Conservation (phyloP, 179 eudicot genomes). For the Nepenthes alata region DNA sequence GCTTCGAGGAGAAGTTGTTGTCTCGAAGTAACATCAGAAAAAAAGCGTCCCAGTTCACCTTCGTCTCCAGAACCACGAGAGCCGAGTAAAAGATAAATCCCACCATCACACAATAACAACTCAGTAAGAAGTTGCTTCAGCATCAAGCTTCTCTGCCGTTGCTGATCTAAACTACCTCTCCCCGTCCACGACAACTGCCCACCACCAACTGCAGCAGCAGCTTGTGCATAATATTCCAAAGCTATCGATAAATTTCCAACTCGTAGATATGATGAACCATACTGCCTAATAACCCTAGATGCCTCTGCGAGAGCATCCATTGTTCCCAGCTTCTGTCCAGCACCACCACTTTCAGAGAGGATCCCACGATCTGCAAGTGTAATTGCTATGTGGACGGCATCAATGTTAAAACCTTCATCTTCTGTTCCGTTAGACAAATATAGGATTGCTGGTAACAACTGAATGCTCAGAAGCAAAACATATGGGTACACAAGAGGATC, state of each 20-base stretch:
- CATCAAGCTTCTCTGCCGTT: constrained; percentile 82
- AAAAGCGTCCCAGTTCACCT: constrained; percentile 77
- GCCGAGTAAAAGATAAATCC: constrained; percentile 69
- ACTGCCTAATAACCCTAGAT: constrained; percentile 78
- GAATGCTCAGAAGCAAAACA: constrained; percentile 81
- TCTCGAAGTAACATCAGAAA: constrained; percentile 44
- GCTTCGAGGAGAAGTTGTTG: constrained; percentile 87
- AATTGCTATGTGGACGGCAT: constrained; percentile 74
- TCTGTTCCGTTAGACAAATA: constrained; percentile 77
- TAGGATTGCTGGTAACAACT: constrained; percentile 69
- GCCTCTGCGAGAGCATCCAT: constrained; percentile 96
- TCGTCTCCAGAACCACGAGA: constrained; percentile 89
- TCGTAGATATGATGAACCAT: constrained; percentile 72
- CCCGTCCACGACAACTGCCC: constrained; percentile 91
- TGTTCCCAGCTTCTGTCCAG: constrained; percentile 62
- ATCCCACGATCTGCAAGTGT: constrained; percentile 71
- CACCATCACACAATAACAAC: constrained; percentile 64
- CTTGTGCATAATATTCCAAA: constrained; percentile 84
- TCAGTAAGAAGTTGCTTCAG: constrained; percentile 88
- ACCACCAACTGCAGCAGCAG: constrained; percentile 91
- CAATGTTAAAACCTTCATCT: constrained; percentile 67
- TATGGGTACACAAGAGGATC: constrained; percentile 96
- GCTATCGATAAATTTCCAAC: constrained; percentile 65
- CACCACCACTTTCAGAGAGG: constrained; percentile 57
- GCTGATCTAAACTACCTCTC: constrained; percentile 76